Evolutionary conservation across 768 basidiomycete genomes (phyloP), one percentile per base, ranked within the genome.

Genomic region (Rossbeevera mucosa): DNA sequence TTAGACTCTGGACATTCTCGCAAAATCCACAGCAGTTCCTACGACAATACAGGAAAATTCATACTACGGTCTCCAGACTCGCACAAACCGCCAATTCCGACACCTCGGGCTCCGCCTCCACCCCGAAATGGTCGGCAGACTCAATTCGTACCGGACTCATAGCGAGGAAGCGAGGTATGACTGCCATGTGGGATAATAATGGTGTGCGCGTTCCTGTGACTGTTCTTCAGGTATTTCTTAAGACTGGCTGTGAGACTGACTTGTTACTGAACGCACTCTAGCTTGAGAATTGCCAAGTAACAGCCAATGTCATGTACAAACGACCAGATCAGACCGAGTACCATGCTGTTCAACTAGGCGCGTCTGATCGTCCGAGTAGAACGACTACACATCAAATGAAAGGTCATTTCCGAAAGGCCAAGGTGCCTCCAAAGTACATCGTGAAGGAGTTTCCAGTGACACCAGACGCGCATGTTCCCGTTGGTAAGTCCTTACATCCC

Each of bases 101-200:
- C 26, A 53, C 55, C 31, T 57, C 70, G n/a, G 26, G 57, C 24
- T 53, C 64, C 4, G 53, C 63, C 8, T 50, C 64, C 14, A 61
- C 73, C 33, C 54, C 74, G 11, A 85, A 88, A 79, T 96, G 94
- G 94, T 83, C 83, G 5, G 85, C 94, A 44, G 76, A 79, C 54
- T 93, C 91, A 7, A 80, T 88, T 57, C 81, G 96, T 52, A 95
- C 94, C 0, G 96, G 96, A 7, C 76, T 96, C 56, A 87, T 99
- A 68, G 95, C 93, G 22, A 80, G 87, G 52, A 99, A 99, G 76
- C 83, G 92, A 51, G 96, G 96, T 42, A 98, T 98, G 96, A 88
- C 91, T 9, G 81, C 81, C 13, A 73, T 98, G 63, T 98, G 92
- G 91, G 90, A 94, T 64, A 81, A 88, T 66, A 86, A 91, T 52